Evolutionary conservation across 1,139 yeast species (phyloP).

Genomic region (Wickerhamiella infanticola): DNA sequence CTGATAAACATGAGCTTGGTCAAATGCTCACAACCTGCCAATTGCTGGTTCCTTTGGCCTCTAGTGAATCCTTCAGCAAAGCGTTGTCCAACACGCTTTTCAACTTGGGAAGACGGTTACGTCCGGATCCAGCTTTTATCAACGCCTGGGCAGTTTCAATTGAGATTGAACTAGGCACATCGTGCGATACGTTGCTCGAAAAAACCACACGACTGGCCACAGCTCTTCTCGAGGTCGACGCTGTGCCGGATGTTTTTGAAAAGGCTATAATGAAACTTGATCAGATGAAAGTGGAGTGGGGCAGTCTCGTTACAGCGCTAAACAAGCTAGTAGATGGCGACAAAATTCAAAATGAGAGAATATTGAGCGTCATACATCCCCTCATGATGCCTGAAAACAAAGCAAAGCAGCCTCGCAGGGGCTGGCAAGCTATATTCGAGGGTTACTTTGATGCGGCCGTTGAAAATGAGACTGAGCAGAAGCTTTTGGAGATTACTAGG

Average conservation of each 20-base stretch:
- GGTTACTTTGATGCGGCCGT: no score
- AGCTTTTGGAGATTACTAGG: no score
- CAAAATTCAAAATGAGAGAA: no score
- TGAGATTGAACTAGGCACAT: constrained; percentile 4
- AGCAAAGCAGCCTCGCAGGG: no score
- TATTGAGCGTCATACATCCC: no score
- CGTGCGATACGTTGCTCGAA: background rate
- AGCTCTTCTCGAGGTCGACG: constrained; percentile 1
- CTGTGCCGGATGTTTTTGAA: constrained; percentile 1
- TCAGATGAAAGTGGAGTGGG: background rate
- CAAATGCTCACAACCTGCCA: background rate
- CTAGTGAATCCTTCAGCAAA: background rate
- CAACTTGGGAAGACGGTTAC: constrained; percentile 6
- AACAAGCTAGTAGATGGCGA: no score
- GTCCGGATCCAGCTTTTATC: constrained; percentile 1
- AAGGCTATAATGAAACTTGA: background rate
- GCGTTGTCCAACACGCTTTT: constrained; percentile 3
- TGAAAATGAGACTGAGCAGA: no score
- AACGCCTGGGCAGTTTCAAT: constrained; percentile 5
- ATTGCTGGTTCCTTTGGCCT: background rate
- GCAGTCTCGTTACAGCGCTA: background rate
- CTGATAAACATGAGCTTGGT: background rate
- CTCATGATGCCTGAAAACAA: no score
- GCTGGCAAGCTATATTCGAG: no score
- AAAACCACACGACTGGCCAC: background rate